Evolutionary conservation across 2,329 filamentous ascomycete species (phyloP).

Genomic region (Aspergillus udagawae): DNA sequence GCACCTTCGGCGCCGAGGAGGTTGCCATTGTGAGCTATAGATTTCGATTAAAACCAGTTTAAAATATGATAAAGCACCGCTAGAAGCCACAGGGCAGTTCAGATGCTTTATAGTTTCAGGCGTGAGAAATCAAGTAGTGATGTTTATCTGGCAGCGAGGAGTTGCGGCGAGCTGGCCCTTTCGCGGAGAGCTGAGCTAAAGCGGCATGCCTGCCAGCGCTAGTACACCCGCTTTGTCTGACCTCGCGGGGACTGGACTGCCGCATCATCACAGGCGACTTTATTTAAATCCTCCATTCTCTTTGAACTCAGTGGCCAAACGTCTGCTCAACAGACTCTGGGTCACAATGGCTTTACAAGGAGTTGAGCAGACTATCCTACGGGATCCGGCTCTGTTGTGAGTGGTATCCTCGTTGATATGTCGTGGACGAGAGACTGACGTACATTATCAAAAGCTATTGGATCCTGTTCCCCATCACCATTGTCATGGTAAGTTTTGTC

Average conservation of each 20-base stretch:
- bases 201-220: constrained; percentile 15
- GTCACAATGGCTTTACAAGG: constrained; percentile 70
- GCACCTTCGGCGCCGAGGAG: constrained; percentile 36
- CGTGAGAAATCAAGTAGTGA: neutral
- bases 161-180: constrained; percentile 38
- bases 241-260: constrained; percentile 12
- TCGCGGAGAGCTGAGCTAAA: constrained; percentile 21
- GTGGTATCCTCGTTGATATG: constrained; percentile 30
- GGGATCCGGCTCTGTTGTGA: constrained; percentile 97
- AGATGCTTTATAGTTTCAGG: neutral
- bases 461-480: constrained; percentile 95
- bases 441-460: constrained; percentile 67
- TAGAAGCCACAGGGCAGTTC: neutral
- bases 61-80: neutral
- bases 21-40: constrained; percentile 18
- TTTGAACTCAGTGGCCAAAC: neutral
- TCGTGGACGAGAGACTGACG: constrained; percentile 11
- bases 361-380: constrained; percentile 88
- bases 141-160: constrained; percentile 4
- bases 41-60: neutral
- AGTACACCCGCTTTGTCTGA: constrained; percentile 5
- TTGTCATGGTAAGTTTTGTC: constrained; percentile 72
- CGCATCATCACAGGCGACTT: neutral
- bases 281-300: neutral
- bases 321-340: neutral